Conservation (phyloP, 1,139 yeast species). For the Geotrichum carabidarum region DNA sequence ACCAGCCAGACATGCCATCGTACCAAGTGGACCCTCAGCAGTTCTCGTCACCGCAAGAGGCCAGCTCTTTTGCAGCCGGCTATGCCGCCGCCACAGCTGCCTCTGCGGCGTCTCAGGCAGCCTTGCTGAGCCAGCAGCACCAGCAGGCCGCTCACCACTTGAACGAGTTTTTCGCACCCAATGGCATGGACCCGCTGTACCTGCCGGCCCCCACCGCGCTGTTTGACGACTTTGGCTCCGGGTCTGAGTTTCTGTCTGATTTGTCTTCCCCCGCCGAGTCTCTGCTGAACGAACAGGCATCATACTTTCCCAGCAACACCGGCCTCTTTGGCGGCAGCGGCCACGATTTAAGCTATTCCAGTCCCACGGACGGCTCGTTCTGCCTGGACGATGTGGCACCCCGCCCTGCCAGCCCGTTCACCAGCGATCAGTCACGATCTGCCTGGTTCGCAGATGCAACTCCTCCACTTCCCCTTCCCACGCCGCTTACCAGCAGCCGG, state of each 20-base stretch:
- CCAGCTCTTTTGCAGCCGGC: too few relatives aligned
- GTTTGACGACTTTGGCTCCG: slow-evolving; percentile 2
- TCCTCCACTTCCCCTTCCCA: not conserved
- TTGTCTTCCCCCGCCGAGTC: slow-evolving; percentile 5
- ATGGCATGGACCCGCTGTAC: not conserved
- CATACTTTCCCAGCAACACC: slow-evolving; percentile 1
- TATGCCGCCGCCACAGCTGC: not conserved
- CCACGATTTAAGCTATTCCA: not conserved
- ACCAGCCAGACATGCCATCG: too few relatives aligned
- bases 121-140: too few relatives aligned
- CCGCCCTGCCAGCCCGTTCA: not conserved
- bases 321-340: not conserved
- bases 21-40: too few relatives aligned
- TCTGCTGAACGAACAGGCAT: not conserved
- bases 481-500: not conserved
- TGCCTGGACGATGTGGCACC: not conserved
- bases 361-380: slow-evolving; percentile 1
- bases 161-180: too few relatives aligned
- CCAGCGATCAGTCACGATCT: not conserved
- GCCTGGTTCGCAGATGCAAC: not conserved
- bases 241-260: slow-evolving; percentile 1
- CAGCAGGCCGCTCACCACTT: too few relatives aligned
- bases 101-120: not conserved
- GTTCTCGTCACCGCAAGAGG: too few relatives aligned
- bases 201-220: slow-evolving; percentile 3